Base-by-base conservation (phyloP, 2,329 filamentous ascomycete genomes). In the Colletotrichum nymphaeae region DNA sequence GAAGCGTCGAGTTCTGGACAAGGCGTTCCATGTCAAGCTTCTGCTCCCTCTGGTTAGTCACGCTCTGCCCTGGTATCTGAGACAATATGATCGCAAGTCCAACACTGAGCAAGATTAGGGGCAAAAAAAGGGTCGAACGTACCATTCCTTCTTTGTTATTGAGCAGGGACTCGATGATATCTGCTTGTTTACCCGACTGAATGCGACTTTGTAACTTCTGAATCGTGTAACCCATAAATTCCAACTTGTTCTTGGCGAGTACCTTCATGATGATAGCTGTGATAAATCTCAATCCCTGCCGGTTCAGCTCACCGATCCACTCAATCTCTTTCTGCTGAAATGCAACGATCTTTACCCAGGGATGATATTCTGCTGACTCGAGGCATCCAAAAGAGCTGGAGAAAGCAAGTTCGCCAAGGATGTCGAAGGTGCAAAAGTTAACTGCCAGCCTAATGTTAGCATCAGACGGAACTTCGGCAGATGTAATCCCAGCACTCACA, bases 391-490 rank as follows among this genome's bases (percentile, higher is more conserved):
- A 81, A 5, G 76, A 67, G 42, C 77, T 76, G 22, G 78, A 79
- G 67, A 80, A 80, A 6, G 75, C 72, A 11, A 80, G 74, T 42
- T 79, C 76, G 4, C 79, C 79, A 24, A 81, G 77, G 19, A 81
- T 72, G 59, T 81, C 80, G 55, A 81, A 81, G 1, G 78, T 79
- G 11, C 74, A 71, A 32, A 57, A 78, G 59, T 76, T 78, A 72
- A 80, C 53, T 68, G 55, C 14, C 14, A 42, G 37, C 14, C 37
- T 42, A 42, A 16, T 42, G 5, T 42, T 42, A 42, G 37, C 37
- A 42, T 42, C 37, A 42, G 14, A 42, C 37, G 14, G 37, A 42
- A 42, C 37, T 16, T 42, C 37, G 14, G 37, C 37, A 42, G 14
- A 16, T 16, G 16, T 16, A 42, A 42, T 42, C 37, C 37, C 37